Evolutionary conservation across 371 early-diverging fungal genomes (phyloP).

Genomic region (Catenaria anguillulae): DNA sequence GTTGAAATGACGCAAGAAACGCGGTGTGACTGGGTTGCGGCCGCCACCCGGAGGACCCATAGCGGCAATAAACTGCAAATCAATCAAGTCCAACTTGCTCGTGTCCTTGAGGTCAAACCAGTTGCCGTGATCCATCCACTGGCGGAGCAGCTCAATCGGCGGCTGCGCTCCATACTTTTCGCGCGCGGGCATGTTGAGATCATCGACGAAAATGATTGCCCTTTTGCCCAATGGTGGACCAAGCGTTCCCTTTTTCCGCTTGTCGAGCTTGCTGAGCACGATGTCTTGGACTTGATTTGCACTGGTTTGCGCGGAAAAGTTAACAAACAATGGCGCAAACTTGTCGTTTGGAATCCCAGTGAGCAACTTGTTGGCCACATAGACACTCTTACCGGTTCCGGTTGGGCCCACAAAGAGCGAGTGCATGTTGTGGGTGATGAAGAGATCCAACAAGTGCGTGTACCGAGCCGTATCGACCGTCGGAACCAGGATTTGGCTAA

Average conservation of each 20-base stretch:
- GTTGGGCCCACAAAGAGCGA: constrained; percentile 36
- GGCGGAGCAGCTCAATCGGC: constrained; percentile 37
- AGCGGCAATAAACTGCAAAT: constrained; percentile 32
- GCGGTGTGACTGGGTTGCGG: constrained; percentile 33
- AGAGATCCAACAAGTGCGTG: constrained; percentile 28
- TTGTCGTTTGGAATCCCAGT: constrained; percentile 23
- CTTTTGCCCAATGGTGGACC: constrained; percentile 37
- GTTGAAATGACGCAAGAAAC: constrained; percentile 40
- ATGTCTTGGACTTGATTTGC: constrained; percentile 43
- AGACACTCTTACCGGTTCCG: constrained; percentile 43
- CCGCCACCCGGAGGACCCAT: constrained; percentile 47
- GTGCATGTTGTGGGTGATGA: constrained; percentile 27
- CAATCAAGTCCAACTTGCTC: constrained; percentile 39
- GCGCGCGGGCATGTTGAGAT: constrained; percentile 40
- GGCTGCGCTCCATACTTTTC: constrained; percentile 44
- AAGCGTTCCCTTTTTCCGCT: constrained; percentile 40
- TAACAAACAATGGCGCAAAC: constrained; percentile 28
- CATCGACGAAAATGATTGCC: constrained; percentile 35
- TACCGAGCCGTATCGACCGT: constrained; percentile 40
- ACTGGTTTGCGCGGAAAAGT: constrained; percentile 37
- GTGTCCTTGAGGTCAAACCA: constrained; percentile 42
- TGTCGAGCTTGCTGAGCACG: constrained; percentile 37
- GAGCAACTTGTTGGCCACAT: constrained; percentile 32
- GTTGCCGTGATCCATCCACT: constrained; percentile 36
- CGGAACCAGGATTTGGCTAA: constrained; percentile 38